Evolutionary conservation across 306 rosid species (phyloP).

Genomic region (Chamaecrista fasciculata): DNA sequence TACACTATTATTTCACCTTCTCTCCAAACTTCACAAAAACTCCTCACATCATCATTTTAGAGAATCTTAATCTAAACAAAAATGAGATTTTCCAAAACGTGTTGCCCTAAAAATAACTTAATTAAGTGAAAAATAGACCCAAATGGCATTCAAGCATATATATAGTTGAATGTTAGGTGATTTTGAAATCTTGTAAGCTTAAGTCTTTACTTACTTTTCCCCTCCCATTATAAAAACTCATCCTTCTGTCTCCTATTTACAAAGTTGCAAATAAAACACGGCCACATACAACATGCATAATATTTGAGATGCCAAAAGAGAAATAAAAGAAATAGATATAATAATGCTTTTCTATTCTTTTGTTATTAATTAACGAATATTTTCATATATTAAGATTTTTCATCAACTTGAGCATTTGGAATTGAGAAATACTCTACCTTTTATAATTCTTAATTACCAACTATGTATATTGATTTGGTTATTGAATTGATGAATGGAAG

Average conservation of each 20-base stretch:
- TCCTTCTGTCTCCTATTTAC: constrained; percentile 24
- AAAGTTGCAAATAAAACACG: constrained; percentile 19
- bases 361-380: too few species aligned
- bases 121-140: background rate
- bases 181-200: constrained; percentile 34
- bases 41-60: too few species aligned
- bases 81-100: background rate
- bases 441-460: too few species aligned
- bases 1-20: too few species aligned
- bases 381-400: too few species aligned
- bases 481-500: constrained; percentile 2
- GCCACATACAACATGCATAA: background rate
- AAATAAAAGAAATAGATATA: too few species aligned
- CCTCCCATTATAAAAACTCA: background rate
- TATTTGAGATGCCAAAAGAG: background rate
- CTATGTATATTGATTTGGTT: constrained; percentile 17
- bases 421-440: too few species aligned
- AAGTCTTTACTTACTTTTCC: constrained; percentile 1
- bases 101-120: background rate
- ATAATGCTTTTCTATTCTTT: too few species aligned
- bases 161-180: constrained; percentile 35
- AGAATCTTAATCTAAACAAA: background rate
- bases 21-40: too few species aligned
- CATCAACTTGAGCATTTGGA: too few species aligned
- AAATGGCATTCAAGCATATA: background rate